Conservation (phyloP, 768 basidiomycete genomes). For the Phylloporus sp. region DNA sequence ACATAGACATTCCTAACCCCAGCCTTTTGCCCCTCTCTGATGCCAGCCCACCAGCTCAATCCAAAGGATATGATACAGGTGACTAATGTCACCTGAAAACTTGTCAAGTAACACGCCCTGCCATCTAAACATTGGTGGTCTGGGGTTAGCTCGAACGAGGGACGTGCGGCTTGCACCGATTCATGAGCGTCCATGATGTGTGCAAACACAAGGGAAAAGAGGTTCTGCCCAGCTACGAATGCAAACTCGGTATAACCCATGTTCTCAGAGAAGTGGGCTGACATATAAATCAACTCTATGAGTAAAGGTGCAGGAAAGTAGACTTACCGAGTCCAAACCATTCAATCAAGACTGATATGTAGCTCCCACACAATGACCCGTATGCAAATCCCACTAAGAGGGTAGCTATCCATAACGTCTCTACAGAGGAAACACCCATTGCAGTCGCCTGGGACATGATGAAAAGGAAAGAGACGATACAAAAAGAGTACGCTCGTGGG, state of each 20-base stretch:
- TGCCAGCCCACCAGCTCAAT: no score
- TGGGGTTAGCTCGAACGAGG: conserved; percentile 19
- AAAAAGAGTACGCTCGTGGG: conserved; percentile 68
- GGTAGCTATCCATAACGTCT: conserved; percentile 54
- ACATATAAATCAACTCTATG: background rate
- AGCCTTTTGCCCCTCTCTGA: conserved; percentile 26
- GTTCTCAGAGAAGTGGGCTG: conserved; percentile 78
- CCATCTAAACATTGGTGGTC: conserved; percentile 55
- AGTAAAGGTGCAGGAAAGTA: background rate
- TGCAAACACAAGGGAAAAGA: conserved; percentile 82
- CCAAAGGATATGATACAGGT: conserved; percentile 36
- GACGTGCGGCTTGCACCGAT: conserved; percentile 4
- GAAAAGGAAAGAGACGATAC: conserved; percentile 63
- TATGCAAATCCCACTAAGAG: conserved; percentile 46
- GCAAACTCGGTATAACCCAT: conserved; percentile 77
- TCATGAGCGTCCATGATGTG: conserved; percentile 74
- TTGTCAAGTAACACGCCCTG: conserved; percentile 54
- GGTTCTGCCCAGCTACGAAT: conserved; percentile 71
- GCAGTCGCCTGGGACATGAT: conserved; percentile 68
- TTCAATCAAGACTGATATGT: conserved; percentile 73
- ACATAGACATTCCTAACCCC: background rate
- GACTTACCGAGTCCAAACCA: conserved; percentile 84
- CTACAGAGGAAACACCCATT: conserved; percentile 51
- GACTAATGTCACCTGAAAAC: conserved; percentile 44
- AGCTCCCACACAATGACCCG: conserved; percentile 68